Base-by-base conservation (phyloP, 352 stramenopile genomes). In the Phytophthora gonapodyides region DNA sequence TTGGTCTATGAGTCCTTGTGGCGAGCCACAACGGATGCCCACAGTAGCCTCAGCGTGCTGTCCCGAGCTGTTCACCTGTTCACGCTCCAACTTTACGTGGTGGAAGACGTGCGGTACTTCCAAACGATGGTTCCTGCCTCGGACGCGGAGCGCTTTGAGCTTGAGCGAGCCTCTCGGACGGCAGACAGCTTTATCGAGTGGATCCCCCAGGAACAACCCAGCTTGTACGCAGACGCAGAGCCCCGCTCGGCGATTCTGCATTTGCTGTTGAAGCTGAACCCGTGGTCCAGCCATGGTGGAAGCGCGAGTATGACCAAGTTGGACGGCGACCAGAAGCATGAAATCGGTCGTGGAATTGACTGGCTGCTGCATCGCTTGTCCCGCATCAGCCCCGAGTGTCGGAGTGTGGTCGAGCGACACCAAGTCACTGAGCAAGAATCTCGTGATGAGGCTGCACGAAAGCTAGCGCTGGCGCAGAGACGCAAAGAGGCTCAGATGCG, bases 241-340 rank as follows among this genome's bases (percentile, higher is more conserved):
- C 65, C 72, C 9, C 78, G 78, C 5, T 64, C 64, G 5, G 69
- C 76, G 0, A 69, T 88, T 31, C 52, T 91, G 13, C 58, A 90
- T 45, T 49, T 91, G 12, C 58, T 91, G n/a, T 43, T 93, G 36
- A 82, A 85, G 48, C 55, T 93, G 30, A 89, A 93, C 19, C 84
- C 84, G 21, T 93, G 84, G 84, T 81, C 81, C 0, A 75, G 72
- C 8, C 76, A 78, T 19, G 72, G 73, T 38, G 70, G 78, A 30
- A 81, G 74, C 46, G 73, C 69, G 33, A 82, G 75, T 16, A 82
- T 78, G 69, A 78, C 82, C 13, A 82, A 81, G 33, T 50, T 93
- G 21, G 84, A 93, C 41, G 84, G 84, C 10, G 84, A 93, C 57
- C 84, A 91, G 48, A 93, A 93, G 54, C 84, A 93, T 56, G 84